Evolutionary conservation across 2,329 filamentous ascomycete genomes (phyloP), one percentile per base, ranked within the genome.

Genomic region (Grosmannia clavigera): DNA sequence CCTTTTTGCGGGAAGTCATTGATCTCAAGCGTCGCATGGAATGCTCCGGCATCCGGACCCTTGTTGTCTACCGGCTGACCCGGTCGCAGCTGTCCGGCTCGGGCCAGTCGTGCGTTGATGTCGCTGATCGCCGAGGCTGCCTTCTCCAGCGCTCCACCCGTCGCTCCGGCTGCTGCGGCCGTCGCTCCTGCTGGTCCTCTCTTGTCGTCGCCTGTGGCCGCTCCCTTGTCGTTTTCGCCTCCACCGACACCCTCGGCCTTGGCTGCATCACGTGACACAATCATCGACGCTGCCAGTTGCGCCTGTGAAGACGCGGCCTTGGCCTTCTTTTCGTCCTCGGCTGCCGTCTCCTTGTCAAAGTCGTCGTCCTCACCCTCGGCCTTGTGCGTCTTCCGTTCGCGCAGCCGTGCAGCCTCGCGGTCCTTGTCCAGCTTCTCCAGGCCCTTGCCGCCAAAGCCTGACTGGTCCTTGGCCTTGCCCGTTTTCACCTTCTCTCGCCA

Each of bases 1-100:
- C 94, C 94, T 78, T 96, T 97, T 72, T 99, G 94, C 40, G 94
- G 94, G 74, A 97, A 97, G 74, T 99, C 94, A 73, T 99, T 99
- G 82, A 99, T 99, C 73, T 97, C 94, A 63, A 99, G 80, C 4
- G 92, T 97, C 19, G 94, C 92, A 72, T 99, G 94, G 80, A 91
- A 99, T 0, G 92, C 91, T 58, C 94, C 94, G 3, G 94, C 94
- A 72, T 99, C 94, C 0, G 94, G 94, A 1, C 94, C 94, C 73
- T 96, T 96, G 76, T 99, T 99, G 76, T 99, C 94, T 70, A 96
- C 95, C 9, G 94, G 91, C 63, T 95, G 92, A 16, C 94, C 94
- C 4, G 90, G 87, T 62, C 94, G 87, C 67, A 96, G 86, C 70
- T 94, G 88, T 43, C 92, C 92, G 40, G 90, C 90, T 67, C 90